Base-by-base conservation (phyloP, 768 basidiomycete genomes). In the Mycena metata region DNA sequence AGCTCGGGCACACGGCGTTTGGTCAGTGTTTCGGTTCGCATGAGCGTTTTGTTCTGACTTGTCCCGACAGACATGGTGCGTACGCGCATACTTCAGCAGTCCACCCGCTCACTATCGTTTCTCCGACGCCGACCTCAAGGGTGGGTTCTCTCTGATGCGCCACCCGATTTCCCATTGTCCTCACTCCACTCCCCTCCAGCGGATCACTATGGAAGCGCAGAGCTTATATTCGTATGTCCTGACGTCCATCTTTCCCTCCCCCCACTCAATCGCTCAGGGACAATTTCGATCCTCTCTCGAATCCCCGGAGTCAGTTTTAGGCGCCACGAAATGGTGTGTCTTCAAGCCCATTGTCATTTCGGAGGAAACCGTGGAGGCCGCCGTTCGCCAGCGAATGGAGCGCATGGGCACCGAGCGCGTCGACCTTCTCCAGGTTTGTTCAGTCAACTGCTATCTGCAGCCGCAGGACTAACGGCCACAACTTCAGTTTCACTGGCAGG, bases 301-400 rank as follows among this genome's bases (percentile, higher is more conserved):
- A 33, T 69, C 79, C 35, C 74, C 83, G 33, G 74, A 81, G 42
- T 72, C 78, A 4, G 84, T 92, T 12, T 69, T 95, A 26, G 91
- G 92, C 47, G 92, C 91, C 1, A 96, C 95, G 3, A 96, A 96
- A 76, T 96, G 92, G 93, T 95, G 93, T 76, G 87, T 93, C 16
- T 95, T 95, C 81, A 83, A 86, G 64, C 79, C 80, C 33, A 80
- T 83, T 17, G 78, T 78, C 16, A 82, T 87, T 2, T 85, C 91
- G 4, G 87, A 86, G 9, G 77, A 82, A 35, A 78, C 84, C 59
- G 91, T 94, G 55, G 83, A 89, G 71, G 84, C 84, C 11, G 90
- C 87, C 12, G 84, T 95, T 16, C 83, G 85, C 67, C 92, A 95
- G 72, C 88, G 93, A 56, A 84, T 91, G 79, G 83, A 84, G 26